phyloP scores from a whole-genome alignment of 352 stramenopile species.

The Phytopythium helicoides region DNA sequence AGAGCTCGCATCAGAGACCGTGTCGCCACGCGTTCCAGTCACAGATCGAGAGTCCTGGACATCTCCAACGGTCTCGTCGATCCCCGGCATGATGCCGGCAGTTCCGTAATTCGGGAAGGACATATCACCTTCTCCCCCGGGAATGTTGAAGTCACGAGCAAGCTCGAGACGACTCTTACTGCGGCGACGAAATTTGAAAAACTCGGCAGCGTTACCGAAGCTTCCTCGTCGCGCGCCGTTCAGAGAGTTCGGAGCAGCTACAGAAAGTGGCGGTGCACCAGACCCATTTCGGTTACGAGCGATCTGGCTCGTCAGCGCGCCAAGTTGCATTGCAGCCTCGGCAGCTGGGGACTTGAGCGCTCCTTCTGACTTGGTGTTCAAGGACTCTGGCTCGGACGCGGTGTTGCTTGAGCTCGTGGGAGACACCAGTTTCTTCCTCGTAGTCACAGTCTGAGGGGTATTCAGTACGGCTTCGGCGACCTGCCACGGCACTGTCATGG shows the following conservation, averaged over 20 bases:
- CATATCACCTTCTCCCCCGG: constrained; percentile 28
- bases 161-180: constrained; percentile 84
- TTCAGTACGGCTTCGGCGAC: constrained; percentile 81
- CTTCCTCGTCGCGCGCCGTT: constrained; percentile 54
- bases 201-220: constrained; percentile 83
- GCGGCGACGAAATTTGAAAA: constrained; percentile 84
- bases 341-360: constrained; percentile 54
- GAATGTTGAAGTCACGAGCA: constrained; percentile 59
- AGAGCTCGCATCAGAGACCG: constrained; percentile 42
- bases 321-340: constrained; percentile 64
- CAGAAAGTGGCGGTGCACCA: constrained; percentile 16
- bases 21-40: constrained; percentile 30
- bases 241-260: constrained; percentile 12
- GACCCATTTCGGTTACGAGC: constrained; percentile 40
- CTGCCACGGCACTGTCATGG: constrained; percentile 86
- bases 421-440: constrained; percentile 59
- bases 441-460: constrained; percentile 67
- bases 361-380: constrained; percentile 42
- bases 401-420: constrained; percentile 28
- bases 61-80: constrained; percentile 60
- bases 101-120: constrained; percentile 58
- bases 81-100: constrained; percentile 58
- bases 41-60: constrained; percentile 42
- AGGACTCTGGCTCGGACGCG: constrained; percentile 15
- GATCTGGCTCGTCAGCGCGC: constrained; percentile 40